Base-by-base conservation (phyloP, 345 rosid species). In the Leavenworthia alabamica region DNA sequence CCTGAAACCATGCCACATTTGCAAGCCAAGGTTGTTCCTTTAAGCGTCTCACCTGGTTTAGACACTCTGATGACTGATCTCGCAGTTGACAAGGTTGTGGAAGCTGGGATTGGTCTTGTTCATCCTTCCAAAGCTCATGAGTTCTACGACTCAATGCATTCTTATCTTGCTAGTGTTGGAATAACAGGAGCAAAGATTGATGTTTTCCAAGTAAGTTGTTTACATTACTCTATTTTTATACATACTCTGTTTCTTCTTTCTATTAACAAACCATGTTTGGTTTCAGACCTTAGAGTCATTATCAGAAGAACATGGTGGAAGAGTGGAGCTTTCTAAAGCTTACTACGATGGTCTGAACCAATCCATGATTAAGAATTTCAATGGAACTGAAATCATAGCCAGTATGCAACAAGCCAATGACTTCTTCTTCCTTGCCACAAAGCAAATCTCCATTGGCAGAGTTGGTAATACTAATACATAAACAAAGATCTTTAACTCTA, bases 381-480 rank as follows among this genome's bases (percentile, higher is more conserved):
- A 75, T 24, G 98, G 96, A 62, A 75, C 75, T 3, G 95, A 83
- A 53, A 58, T 91, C 19, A 78, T 86, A 58, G 75, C 90, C 6
- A 88, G 98, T 75, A 88, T 91, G 98, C 92, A 88, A 66, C 98
- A 88, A 13, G 83, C 93, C 82, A 91, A 88, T 37, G 96, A 91
- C 71, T 91, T 88, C 74, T 81, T 86, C 73, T 74, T 82, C 86
- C 92, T 91, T 31, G 98, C 93, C 12, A 88, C 96, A 4, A 74
- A 77, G 51, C 85, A 88, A 77, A 79, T 91, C 57, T 70, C 96
- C 15, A 80, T 88, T 39, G 95, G 96, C 43, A 83, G 98, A 88
- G 96, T 88, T 44, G 92, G 96, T 82, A 75, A 77, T 40, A 48
- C 22, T n/a, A n/a, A n/a, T n/a, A n/a, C 8, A 48, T 12, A 57